Evolutionary conservation across 1,139 yeast genomes (phyloP).

Genomic region (Yamadazyma blattariae): DNA sequence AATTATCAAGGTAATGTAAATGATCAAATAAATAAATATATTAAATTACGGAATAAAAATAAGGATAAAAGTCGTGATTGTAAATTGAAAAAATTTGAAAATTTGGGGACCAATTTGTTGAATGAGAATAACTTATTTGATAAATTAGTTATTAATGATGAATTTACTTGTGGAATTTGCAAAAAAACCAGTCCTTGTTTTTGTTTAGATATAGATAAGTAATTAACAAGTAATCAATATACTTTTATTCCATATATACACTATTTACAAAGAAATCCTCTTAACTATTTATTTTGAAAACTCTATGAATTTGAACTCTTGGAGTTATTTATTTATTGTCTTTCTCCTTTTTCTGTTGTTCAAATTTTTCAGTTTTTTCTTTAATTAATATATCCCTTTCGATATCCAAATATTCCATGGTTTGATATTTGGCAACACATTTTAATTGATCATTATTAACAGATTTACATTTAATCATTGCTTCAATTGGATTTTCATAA

Average conservation of each 20-base stretch:
- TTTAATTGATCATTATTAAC: conserved; percentile 29
- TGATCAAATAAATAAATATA: conserved; percentile 34
- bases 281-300: too few relatives aligned
- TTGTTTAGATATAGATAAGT: conserved; percentile 8
- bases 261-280: background rate
- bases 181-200: conserved; percentile 8
- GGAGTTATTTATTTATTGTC: too few relatives aligned
- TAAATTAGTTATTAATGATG: conserved; percentile 13
- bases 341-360: too few relatives aligned
- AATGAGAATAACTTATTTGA: conserved; percentile 9
- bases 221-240: background rate
- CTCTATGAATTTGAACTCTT: too few relatives aligned
- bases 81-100: background rate
- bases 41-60: conserved; percentile 19
- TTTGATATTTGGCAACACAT: conserved; percentile 70
- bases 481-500: conserved; percentile 50
- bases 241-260: background rate
- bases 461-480: conserved; percentile 52
- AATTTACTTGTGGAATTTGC: conserved; percentile 7
- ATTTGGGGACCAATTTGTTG: too few relatives aligned
- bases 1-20: conserved; percentile 22
- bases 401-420: conserved; percentile 63
- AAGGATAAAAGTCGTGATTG: conserved; percentile 6
- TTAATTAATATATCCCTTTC: conserved; percentile 65
- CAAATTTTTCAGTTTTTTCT: conserved; percentile 41